Evolutionary conservation across 805 yeast species (phyloP).

Genomic region (Wickerhamomyces queroliae): DNA sequence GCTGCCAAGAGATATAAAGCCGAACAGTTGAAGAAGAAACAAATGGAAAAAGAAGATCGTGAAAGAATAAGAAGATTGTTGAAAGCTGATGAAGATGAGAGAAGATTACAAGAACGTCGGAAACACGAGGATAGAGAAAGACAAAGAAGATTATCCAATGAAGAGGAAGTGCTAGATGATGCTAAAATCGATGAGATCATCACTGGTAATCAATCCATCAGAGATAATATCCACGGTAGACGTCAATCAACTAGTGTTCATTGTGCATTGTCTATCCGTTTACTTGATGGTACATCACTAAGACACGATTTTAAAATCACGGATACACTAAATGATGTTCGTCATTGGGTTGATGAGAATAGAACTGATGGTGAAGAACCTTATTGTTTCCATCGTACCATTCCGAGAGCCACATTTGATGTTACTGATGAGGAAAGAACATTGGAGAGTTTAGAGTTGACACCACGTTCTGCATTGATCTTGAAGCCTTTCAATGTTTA

Average conservation of each 20-base stretch:
- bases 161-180: slow-evolving; percentile 21
- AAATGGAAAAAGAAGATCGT: slow-evolving; percentile 41
- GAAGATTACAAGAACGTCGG: slow-evolving; percentile 21
- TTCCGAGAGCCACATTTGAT: slow-evolving; percentile 60
- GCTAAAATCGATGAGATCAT: slow-evolving; percentile 18
- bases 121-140: slow-evolving; percentile 12
- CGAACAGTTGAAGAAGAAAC: slow-evolving; percentile 29
- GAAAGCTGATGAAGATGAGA: slow-evolving; percentile 46
- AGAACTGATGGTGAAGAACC: slow-evolving; percentile 43
- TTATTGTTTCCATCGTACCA: slow-evolving; percentile 40
- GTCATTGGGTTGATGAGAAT: slow-evolving; percentile 52
- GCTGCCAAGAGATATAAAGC: slow-evolving; percentile 33
- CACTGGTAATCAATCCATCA: slow-evolving; percentile 11
- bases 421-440: slow-evolving; percentile 54
- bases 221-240: slow-evolving; percentile 16
- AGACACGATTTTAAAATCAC: slow-evolving; percentile 41
- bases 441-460: slow-evolving; percentile 48
- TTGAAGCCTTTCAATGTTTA: slow-evolving; percentile 50
- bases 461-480: slow-evolving; percentile 70
- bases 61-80: slow-evolving; percentile 49
- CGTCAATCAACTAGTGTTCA: slow-evolving; percentile 5
- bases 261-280: slow-evolving; percentile 50
- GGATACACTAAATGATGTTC: slow-evolving; percentile 48
- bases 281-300: slow-evolving; percentile 61
- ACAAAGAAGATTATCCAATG: slow-evolving; percentile 15